Evolutionary conservation across 352 stramenopile genomes (phyloP), one percentile per base, ranked within the genome.

Genomic region (Pythium phragmitis): DNA sequence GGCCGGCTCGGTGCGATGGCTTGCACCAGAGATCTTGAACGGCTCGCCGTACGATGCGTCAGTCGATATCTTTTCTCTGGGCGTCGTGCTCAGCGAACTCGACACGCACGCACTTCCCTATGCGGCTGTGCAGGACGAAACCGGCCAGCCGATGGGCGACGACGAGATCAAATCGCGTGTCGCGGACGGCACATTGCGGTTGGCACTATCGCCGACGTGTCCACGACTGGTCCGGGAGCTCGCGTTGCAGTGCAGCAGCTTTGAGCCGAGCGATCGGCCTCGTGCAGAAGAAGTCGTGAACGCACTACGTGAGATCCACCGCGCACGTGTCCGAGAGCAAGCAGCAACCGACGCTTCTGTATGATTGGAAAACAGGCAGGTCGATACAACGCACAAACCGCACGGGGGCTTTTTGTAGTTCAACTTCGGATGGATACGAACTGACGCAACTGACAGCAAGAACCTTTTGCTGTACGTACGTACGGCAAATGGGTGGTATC

Each of bases 31-130:
- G 26, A 43, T 70, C 0, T 16, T 66, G 7, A 60, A 34, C 3
- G 64, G 57, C 23, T 52, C 26, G 14, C 28, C 5, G 5, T 59
- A 65, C 50, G 63, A 60, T 26, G 28, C 16, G 2, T 50, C 55
- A 17, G 63, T 54, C 49, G 63, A 69, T 37, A 48, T 69, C 3
- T 69, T 59, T 39, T 59, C 63, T 1, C 51, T 69, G 4, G 63
- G 63, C 21, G 55, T 64, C 19, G 54, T 69, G 33, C 30, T 69
- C 7, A 60, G 50, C 17, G 63, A 69, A n/a, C n/a, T 69, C 9
- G 63, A 69, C 49, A 60, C 58, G 11, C 48, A 65, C 26, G 12
- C 51, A 8, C 8, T 45, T 12, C 59, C 65, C 34, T 68, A 60
- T 13, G 26, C 23, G 8, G n/a, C 28, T 19, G 52, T 57, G 1